These are phyloP conservation scores for Neurospora crassa DNA, from an alignment of 2,329 filamentous ascomycete genomes.

Conservation along the genomic window DNA sequence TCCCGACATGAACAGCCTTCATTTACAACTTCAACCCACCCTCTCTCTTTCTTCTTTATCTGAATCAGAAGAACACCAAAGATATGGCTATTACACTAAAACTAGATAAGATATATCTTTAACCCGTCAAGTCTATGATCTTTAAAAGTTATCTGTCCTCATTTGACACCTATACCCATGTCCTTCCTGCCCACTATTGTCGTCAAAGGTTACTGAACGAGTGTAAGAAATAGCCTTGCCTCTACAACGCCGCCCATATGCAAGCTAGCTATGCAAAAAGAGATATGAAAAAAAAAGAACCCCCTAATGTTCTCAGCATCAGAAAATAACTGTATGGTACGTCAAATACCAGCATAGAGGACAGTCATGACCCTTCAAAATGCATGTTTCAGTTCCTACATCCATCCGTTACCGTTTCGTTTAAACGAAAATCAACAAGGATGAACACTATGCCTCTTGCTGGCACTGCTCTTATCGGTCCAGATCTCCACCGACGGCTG, in stretches of 20 bases:
- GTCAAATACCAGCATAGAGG: background rate
- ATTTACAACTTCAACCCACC: background rate
- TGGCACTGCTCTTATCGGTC: background rate
- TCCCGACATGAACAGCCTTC: background rate
- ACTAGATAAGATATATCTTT: background rate
- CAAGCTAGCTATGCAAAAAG: background rate
- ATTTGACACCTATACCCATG: background rate
- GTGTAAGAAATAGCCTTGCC: background rate
- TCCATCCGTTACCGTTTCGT: background rate
- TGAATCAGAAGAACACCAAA: background rate
- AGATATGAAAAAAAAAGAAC: background rate
- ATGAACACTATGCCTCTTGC: background rate
- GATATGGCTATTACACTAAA: background rate
- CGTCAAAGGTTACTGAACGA: background rate
- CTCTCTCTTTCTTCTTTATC: background rate
- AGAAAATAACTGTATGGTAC: background rate
- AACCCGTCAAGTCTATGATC: background rate
- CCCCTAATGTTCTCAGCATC: background rate
- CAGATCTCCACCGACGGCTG: background rate
- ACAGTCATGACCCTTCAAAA: background rate
- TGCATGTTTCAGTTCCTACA: background rate
- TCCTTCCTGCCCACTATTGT: background rate
- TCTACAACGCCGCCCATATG: constrained; percentile 6
- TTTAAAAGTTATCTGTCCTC: background rate
- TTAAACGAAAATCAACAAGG: background rate